Evolutionary conservation across 805 yeast species (phyloP), one percentile per base, ranked within the genome.

Genomic region (Peterozyma toletana): DNA sequence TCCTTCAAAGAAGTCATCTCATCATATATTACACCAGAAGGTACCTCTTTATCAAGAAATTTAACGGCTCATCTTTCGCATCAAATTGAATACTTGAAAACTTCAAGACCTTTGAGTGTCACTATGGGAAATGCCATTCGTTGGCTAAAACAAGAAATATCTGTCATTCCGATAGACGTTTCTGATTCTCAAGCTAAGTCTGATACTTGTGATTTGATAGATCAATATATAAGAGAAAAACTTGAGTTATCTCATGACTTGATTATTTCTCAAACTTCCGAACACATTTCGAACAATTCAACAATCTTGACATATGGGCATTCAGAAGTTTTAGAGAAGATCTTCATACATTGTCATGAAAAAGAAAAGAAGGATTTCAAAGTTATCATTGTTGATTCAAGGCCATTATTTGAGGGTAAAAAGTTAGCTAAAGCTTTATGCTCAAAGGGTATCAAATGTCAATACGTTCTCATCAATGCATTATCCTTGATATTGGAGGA

Each of bases 71-170:
- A 89, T 60, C 70, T 93, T 46, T 81, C 95, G 10, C 87, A 85
- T 57, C 99, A 93, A 64, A 93, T 93, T 51, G 99, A 91, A 59
- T 87, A 85, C 53, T 69, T 93, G 53, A 91, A 87, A 55, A 79
- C 87, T 9, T 90, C 96, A 3, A 78, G 99, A 50, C 97, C 98
- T 1, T 71, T 93, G 40, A 80, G 93, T 44, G 86, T 90, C 2
- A 77, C 96, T 1, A 93, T 93, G 99, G 99, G 99, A 43, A 93
- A 90, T 66, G 91, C 97, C 2, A 93, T 93, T 52, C 78, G 99
- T 55, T 90, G 97, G 96, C 73, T 93, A 50, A 93, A 93, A 58
- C 98, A 91, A 67, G 91, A 86, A 60, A 91, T 93, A 44, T 80
- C 96, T 1, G 73, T 77, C 37, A 78, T 91, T 40, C 81, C 89